A percentile compares a stretch with the other conserved stretches of the same genome.
These are phyloP conservation scores for Aurantiochytrium sp. DNA, from an alignment of 108 stramenopile genomes.

Conservation along the genomic window DNA sequence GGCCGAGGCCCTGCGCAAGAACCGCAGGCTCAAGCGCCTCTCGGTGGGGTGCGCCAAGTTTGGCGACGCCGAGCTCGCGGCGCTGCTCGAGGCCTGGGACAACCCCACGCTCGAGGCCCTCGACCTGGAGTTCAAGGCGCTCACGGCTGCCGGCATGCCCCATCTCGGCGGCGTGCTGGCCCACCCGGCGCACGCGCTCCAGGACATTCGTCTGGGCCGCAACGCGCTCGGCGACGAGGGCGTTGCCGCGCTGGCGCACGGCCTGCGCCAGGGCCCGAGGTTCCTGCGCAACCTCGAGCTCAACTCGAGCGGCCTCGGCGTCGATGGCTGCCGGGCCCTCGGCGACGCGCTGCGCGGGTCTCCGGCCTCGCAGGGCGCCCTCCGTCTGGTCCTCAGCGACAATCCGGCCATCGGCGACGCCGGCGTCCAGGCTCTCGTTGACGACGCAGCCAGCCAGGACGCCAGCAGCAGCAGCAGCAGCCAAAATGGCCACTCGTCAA, in stretches of 20 bases:
- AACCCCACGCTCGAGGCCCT: neutral
- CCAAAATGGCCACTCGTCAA: too few relatives aligned
- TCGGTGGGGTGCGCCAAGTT: neutral
- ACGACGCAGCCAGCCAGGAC: neutral
- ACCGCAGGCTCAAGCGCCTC: neutral
- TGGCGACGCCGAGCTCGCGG: neutral
- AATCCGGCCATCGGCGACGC: neutral
- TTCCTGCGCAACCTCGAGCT: neutral
- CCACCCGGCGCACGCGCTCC: neutral
- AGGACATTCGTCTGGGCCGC: neutral
- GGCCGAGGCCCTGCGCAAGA: neutral
- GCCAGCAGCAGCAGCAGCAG: too few relatives aligned
- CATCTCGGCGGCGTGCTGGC: neutral
- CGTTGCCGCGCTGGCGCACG: neutral
- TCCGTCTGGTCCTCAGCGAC: neutral
- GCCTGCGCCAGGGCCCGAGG: neutral
- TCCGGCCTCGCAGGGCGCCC: neutral
- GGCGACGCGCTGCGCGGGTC: neutral
- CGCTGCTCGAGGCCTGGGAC: neutral
- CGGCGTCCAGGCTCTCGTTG: neutral
- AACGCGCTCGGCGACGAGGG: neutral
- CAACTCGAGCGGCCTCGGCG: neutral
- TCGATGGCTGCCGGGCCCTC: neutral
- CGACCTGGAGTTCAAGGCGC: neutral
- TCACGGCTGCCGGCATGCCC: neutral